Percentiles rank a stretch among this genome's conserved stretches.
Conservation (phyloP, 2,329 filamentous ascomycete species). For the Botrytis squamosa region DNA sequence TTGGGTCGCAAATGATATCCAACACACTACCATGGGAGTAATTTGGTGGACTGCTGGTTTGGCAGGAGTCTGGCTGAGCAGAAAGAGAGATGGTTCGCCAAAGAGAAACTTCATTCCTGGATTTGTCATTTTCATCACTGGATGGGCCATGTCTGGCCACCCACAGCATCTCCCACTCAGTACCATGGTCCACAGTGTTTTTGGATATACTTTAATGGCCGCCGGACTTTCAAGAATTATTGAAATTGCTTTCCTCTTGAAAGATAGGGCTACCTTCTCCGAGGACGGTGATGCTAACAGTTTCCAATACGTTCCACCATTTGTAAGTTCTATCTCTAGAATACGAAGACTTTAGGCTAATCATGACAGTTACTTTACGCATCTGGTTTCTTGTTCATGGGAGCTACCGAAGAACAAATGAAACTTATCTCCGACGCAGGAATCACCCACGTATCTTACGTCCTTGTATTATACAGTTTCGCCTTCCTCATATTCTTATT, state of each 20-base stretch:
- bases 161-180: slow-evolving; percentile 81
- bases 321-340: slow-evolving; percentile 52
- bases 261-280: slow-evolving; percentile 64
- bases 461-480: slow-evolving; percentile 86
- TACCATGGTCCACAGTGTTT: slow-evolving; percentile 82
- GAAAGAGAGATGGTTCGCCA: slow-evolving; percentile 76
- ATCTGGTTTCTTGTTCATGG: slow-evolving; percentile 95
- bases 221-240: slow-evolving; percentile 82
- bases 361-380: slow-evolving; percentile 73
- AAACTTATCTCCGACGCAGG: slow-evolving; percentile 66
- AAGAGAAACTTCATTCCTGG: slow-evolving; percentile 92
- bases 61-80: slow-evolving; percentile 87
- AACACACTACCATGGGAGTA: slow-evolving; percentile 99
- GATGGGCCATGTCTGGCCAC: slow-evolving; percentile 93
- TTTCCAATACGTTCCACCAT: slow-evolving; percentile 69
- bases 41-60: slow-evolving; percentile 97
- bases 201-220: slow-evolving; percentile 94
- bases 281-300: slow-evolving; percentile 71
- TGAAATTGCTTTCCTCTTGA: slow-evolving; percentile 85
- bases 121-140: slow-evolving; percentile 87
- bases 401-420: slow-evolving; percentile 97
- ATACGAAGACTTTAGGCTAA: slow-evolving; percentile 33
- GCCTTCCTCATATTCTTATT: slow-evolving; percentile 92
- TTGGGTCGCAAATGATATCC: slow-evolving; percentile 92
- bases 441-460: slow-evolving; percentile 87